Evolutionary conservation across 352 stramenopile species (phyloP), one percentile per base, ranked within the genome.

Genomic region (Phytophthora citricola): DNA sequence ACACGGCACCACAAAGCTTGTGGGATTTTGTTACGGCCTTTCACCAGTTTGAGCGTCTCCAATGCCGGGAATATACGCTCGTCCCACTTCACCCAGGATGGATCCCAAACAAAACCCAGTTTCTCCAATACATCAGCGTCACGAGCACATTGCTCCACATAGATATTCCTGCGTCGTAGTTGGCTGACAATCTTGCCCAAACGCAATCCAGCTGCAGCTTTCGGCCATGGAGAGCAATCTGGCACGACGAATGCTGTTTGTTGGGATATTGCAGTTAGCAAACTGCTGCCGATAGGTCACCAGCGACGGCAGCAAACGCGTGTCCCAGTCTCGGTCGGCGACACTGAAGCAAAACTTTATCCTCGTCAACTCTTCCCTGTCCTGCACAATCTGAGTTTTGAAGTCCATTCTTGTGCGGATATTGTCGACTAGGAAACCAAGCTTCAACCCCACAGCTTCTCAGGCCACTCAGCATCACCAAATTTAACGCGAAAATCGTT

Each of bases 281-380:
- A 75, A 43, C 15, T 75, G 20, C 0, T 38, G 15, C 20, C 58
- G 48, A 39, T 81, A 81, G 0, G 24, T 63, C 43, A 71, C 32
- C 1, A 88, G 44, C 2, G 66, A 52, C 8, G 79, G 78, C 5
- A 87, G 4, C 9, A 87, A 49, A 2, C 45, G 76, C 9, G 70
- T 51, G 32, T 40, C 58, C 79, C 82, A 89, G 20, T 71, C 71
- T 38, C 52, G 51, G 5, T 85, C 68, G 10, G 3, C 40, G 8
- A 87, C 51, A 1, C 39, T 56, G 22, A 80, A 62, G 31, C 71
- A 78, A 34, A 70, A 66, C 20, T 76, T 63, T n/a, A 79, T 63
- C 56, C 22, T 52, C 22, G 51, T 5, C 10, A 92, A 63, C 12
- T 72, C 73, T 2, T 63, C 67, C 15, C 6, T 26, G 7, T 46